Conservation (phyloP, 371 early-diverging fungal species). For the Mycotypha africana region DNA sequence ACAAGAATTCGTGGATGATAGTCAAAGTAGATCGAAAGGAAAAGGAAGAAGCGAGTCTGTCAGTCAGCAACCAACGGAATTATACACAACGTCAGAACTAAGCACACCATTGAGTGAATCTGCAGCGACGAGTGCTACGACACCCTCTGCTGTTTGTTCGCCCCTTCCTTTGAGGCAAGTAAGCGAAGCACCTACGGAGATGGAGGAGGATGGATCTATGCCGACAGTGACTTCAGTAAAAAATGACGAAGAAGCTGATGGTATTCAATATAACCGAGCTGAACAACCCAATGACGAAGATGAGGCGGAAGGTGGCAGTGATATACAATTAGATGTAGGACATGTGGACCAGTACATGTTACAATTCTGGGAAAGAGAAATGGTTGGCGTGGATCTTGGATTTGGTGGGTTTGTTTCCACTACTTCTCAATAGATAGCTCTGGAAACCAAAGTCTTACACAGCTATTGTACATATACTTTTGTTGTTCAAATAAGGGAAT, state of each 20-base stretch:
- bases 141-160: too few species aligned
- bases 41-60: too few species aligned
- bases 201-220: too few species aligned
- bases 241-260: not conserved
- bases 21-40: too few species aligned
- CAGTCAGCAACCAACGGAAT: too few species aligned
- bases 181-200: not conserved
- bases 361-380: constrained; percentile 56
- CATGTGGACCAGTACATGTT: constrained; percentile 74
- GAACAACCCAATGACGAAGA: constrained; percentile 7
- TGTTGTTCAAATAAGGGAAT: too few species aligned
- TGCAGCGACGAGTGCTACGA: constrained; percentile 3
- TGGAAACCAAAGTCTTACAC: too few species aligned
- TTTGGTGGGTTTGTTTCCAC: constrained; percentile 46
- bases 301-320: constrained; percentile 21
- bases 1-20: constrained; percentile 54
- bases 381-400: constrained; percentile 54
- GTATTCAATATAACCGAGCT: not conserved
- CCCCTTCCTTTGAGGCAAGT: not conserved
- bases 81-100: too few species aligned
- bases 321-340: constrained; percentile 42
- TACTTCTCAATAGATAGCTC: too few species aligned
- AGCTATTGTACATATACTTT: too few species aligned
- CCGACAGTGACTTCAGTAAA: not conserved
- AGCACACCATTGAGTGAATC: too few species aligned